phyloP scores from a whole-genome alignment of 1,139 yeast genomes.

The Sugiyamaella paludigena region DNA sequence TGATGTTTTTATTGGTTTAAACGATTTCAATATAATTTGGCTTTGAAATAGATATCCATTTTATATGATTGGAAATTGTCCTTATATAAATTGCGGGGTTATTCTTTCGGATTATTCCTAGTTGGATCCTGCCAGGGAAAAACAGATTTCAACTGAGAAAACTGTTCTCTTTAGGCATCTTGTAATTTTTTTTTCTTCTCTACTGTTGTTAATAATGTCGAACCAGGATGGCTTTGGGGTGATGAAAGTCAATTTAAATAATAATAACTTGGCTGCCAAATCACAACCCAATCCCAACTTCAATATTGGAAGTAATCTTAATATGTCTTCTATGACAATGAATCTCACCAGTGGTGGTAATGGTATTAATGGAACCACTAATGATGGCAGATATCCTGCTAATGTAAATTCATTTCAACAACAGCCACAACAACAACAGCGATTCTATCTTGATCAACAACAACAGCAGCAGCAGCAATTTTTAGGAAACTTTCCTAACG shows the following conservation, averaged over 20 bases:
- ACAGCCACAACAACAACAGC: slow-evolving; percentile 18
- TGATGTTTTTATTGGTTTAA: no score
- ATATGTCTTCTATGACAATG: slow-evolving; percentile 9
- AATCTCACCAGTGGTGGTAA: background rate
- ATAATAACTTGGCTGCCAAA: slow-evolving; percentile 4
- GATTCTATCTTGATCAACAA: slow-evolving; percentile 14
- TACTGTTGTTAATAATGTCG: slow-evolving; percentile 1
- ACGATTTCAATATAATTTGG: no score
- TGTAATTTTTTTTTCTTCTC: no score
- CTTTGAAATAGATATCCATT: no score
- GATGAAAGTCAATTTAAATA: slow-evolving; percentile 18
- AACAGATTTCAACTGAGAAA: no score
- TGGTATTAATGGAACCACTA: background rate
- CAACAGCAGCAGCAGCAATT: slow-evolving; percentile 14
- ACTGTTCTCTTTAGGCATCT: no score
- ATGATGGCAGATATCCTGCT: background rate
- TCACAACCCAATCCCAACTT: slow-evolving; percentile 4
- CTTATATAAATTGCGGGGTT: no score
- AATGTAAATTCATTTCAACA: slow-evolving; percentile 8
- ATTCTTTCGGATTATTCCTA: no score
- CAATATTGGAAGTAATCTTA: slow-evolving; percentile 7
- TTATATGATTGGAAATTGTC: no score
- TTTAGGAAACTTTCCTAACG: background rate
- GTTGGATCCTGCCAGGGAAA: no score
- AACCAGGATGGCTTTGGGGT: slow-evolving; percentile 21